Conservation (phyloP, 352 stramenopile genomes). For the Phytophthora foliorum region DNA sequence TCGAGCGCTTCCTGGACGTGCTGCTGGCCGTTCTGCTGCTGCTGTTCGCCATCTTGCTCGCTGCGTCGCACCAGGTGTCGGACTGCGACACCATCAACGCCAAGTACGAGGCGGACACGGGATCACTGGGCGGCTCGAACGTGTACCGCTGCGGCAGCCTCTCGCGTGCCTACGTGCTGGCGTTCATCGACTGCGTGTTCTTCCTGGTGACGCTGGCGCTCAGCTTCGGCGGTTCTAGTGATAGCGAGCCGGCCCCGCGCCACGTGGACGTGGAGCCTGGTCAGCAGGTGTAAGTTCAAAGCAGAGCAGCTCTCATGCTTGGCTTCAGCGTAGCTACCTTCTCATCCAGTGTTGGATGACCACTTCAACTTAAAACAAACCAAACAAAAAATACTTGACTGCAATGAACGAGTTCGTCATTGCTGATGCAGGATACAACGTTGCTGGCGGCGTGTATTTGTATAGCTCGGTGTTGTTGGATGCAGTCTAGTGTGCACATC, state of each 20-base stretch:
- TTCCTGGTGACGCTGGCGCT: conserved; percentile 43
- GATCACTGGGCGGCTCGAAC: conserved; percentile 23
- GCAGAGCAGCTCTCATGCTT: not conserved
- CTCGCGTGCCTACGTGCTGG: conserved; percentile 45
- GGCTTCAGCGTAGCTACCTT: not conserved
- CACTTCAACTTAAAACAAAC: conserved; percentile 13
- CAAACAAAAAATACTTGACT: conserved; percentile 1
- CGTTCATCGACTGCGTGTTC: conserved; percentile 46
- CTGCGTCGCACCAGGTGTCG: conserved; percentile 42
- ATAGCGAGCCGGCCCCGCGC: conserved; percentile 17
- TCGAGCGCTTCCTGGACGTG: conserved; percentile 47
- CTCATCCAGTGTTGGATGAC: conserved; percentile 3
- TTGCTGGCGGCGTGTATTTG: no score
- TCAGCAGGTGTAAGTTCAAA: conserved; percentile 30
- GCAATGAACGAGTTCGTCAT: no score
- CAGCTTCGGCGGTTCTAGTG: conserved; percentile 27
- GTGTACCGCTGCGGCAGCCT: conserved; percentile 57
- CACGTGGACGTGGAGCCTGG: conserved; percentile 34
- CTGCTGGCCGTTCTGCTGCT: conserved; percentile 47
- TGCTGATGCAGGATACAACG: no score
- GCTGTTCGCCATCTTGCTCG: conserved; percentile 47
- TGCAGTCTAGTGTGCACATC: no score
- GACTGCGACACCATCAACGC: conserved; percentile 49
- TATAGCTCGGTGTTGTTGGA: no score
- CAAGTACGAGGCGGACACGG: conserved; percentile 37